Percentiles rank a stretch among this genome's conserved stretches.
phyloP scores from a whole-genome alignment of 2,329 filamentous ascomycete species.

The Clarireedia paspali region DNA sequence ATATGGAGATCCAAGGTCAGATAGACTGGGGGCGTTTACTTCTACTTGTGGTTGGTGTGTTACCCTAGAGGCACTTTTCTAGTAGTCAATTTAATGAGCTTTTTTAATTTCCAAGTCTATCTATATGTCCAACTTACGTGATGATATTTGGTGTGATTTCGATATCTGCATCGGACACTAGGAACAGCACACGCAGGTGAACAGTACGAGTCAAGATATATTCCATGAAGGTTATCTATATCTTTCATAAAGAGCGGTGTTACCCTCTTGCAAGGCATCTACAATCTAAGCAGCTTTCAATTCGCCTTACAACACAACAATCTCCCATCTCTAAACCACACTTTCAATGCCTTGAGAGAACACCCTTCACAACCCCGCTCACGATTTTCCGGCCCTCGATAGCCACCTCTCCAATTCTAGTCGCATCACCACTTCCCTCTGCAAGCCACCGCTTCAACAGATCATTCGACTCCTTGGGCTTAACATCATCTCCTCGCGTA shows the following conservation, averaged over 20 bases:
- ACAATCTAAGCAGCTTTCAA: not conserved
- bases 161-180: not conserved
- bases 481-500: slow-evolving; percentile 65
- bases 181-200: too few relatives aligned
- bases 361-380: slow-evolving; percentile 25
- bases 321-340: not conserved
- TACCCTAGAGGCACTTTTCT: not conserved
- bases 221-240: too few relatives aligned
- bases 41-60: not conserved
- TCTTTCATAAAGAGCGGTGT: too few relatives aligned
- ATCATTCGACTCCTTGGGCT: slow-evolving; percentile 92
- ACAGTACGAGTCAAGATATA: too few relatives aligned
- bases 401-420: slow-evolving; percentile 26
- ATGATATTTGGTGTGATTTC: not conserved
- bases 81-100: not conserved
- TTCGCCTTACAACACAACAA: too few relatives aligned
- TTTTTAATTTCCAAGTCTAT: not conserved
- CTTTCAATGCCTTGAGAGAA: slow-evolving; percentile 19
- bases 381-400: slow-evolving; percentile 23
- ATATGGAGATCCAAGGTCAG: not conserved
- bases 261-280: too few relatives aligned
- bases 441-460: slow-evolving; percentile 70
- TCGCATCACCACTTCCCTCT: slow-evolving; percentile 35
- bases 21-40: not conserved
- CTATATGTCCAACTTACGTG: not conserved